Evolutionary conservation across 768 basidiomycete species (phyloP).

Genomic region (Cystofilobasidium capitatum): DNA sequence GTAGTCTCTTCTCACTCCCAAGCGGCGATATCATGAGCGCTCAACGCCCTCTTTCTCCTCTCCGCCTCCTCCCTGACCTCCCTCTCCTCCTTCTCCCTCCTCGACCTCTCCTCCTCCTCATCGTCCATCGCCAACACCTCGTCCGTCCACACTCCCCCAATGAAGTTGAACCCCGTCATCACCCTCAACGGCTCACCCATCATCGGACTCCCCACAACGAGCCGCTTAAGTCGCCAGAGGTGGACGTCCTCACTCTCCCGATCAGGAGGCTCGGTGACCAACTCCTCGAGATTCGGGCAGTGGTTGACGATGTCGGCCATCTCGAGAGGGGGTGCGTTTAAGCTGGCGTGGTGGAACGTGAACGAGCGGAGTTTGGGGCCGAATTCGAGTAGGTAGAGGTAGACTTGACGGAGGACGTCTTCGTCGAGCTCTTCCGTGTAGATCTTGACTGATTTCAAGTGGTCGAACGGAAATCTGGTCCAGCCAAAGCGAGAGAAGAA

Average conservation of each 20-base stretch:
- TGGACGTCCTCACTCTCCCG: neutral
- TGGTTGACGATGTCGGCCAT: neutral
- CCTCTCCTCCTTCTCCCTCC: no score
- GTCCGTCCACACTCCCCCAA: no score
- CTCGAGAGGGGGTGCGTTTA: neutral
- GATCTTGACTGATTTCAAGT: neutral
- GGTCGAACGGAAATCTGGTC: neutral
- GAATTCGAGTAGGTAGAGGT: neutral
- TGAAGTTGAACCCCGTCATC: neutral
- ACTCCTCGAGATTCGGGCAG: neutral
- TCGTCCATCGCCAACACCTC: no score
- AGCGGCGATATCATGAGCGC: no score
- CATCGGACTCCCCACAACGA: neutral
- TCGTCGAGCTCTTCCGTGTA: neutral
- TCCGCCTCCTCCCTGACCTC: no score
- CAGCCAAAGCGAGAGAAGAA: neutral
- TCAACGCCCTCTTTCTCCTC: no score
- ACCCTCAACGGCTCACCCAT: neutral
- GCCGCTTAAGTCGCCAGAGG: neutral
- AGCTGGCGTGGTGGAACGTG: neutral
- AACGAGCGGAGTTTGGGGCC: neutral
- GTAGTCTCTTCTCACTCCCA: no score
- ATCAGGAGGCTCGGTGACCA: neutral
- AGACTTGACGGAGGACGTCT: neutral
- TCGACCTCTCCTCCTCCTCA: no score